Base-by-base conservation (phyloP, 805 yeast species). In the Starmera pachycereana region DNA sequence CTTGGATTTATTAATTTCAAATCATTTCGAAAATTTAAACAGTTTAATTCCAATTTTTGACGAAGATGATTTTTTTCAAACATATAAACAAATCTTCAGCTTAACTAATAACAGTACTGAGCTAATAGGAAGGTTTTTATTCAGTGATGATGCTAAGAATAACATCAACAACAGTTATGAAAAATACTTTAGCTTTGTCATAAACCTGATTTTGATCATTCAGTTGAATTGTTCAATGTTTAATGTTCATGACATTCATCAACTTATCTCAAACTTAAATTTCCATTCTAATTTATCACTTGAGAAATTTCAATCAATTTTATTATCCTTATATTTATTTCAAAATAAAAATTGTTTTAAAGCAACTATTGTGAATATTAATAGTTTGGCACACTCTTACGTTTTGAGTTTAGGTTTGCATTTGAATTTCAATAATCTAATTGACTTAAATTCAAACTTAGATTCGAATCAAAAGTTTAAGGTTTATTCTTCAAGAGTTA, bases 121-220 rank as follows among this genome's bases (percentile, higher is more conserved):
- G 40, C 48, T 45, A 35, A 37, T 50, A 35, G 12, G 8, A 27
- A 32, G 1, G n/a, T 47, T 19, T 12, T 16, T 16, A 16, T 16
- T 3, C 4, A 16, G 18, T 4, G 18, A 16, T 16, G 18, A 3
- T 16, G 4, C 18, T 16, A 16, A 16, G 4, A 16, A 16, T 16
- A 16, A 16, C 18, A 16, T 16, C 4, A 16, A 16, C 18, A 16
- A 47, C 62, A 69, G 40, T 63, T 34, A 39, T 71, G 37, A 58
- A 68, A 13, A 18, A 36, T 28, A 36, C 6, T 18, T 33, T 57
- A 59, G 40, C 55, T 48, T 58, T 66, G 43, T 70, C 16, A 61
- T 64, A 42, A 58, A 64, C 19, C 63, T 78, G 43, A 71, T 78
- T 62, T 61, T 75, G 3, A 51, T 54, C 11, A 52, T 53, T 27